phyloP scores from a whole-genome alignment of 2,329 filamentous ascomycete genomes.

The Fusarium liriodendri region DNA sequence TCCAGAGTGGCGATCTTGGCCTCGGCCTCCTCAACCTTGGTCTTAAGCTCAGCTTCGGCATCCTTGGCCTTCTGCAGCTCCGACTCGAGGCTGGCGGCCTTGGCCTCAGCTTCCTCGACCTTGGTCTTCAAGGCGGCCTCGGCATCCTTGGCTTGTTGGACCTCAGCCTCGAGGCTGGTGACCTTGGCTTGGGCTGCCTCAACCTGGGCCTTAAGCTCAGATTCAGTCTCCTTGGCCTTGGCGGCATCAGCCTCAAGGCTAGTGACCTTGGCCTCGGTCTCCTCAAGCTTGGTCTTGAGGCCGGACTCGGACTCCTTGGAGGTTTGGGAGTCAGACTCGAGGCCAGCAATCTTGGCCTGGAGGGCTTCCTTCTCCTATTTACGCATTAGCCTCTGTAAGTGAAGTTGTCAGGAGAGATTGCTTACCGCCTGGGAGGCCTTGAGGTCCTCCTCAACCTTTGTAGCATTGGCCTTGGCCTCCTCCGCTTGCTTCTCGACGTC shows the following conservation, averaged over 20 bases:
- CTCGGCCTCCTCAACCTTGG: constrained; percentile 28
- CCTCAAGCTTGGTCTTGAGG: constrained; percentile 36
- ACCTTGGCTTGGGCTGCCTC: constrained; percentile 19
- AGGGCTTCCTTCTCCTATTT: constrained; percentile 40
- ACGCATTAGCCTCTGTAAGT: constrained; percentile 16
- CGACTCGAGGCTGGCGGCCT: constrained; percentile 1
- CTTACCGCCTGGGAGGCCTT: constrained; percentile 48
- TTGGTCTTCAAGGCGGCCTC: constrained; percentile 28
- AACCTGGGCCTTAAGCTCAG: constrained; percentile 27
- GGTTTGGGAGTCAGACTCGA: constrained; percentile 30
- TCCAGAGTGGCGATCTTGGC: constrained; percentile 7
- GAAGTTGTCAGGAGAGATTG: not conserved
- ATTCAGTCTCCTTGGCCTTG: constrained; percentile 34
- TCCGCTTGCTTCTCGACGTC: constrained; percentile 48
- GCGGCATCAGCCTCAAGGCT: constrained; percentile 24
- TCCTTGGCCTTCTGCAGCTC: constrained; percentile 22
- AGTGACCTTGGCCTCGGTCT: constrained; percentile 24
- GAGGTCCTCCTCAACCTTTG: constrained; percentile 52
- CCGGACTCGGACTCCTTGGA: constrained; percentile 35
- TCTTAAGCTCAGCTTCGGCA: constrained; percentile 13
- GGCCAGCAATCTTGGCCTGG: constrained; percentile 29
- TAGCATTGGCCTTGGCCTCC: constrained; percentile 51
- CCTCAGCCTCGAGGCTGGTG: constrained; percentile 9
- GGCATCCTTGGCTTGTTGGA: constrained; percentile 5
- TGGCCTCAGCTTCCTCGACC: constrained; percentile 23